phyloP scores from a whole-genome alignment of 2,329 filamentous ascomycete genomes.

The Xylaria arbuscula region DNA sequence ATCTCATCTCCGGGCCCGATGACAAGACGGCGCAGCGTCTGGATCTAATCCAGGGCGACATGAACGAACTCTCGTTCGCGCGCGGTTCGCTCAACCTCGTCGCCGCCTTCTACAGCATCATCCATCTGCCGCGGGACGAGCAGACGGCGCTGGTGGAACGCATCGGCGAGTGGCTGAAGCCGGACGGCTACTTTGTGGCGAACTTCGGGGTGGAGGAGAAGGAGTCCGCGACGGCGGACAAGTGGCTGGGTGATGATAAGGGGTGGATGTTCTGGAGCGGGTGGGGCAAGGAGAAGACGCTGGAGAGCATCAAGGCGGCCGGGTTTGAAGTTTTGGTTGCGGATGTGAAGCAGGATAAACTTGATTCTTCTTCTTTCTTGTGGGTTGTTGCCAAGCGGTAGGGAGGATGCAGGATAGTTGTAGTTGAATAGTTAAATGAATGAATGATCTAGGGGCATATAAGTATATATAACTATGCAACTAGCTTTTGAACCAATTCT shows the following conservation, averaged over 20 bases:
- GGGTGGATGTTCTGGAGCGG: constrained; percentile 60
- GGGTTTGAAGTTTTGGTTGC: constrained; percentile 51
- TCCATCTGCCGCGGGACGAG: constrained; percentile 64
- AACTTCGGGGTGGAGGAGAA: constrained; percentile 55
- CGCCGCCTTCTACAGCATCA: constrained; percentile 64
- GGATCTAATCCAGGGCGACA: constrained; percentile 53
- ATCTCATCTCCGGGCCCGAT: constrained; percentile 38
- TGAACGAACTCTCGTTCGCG: constrained; percentile 52
- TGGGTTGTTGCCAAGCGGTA: constrained; percentile 55
- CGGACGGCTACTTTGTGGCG: constrained; percentile 61
- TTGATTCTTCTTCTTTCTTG: constrained; percentile 52
- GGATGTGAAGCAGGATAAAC: constrained; percentile 49
- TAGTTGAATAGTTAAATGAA: neutral
- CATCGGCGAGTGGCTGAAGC: constrained; percentile 61
- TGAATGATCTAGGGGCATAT: too few species aligned
- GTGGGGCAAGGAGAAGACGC: constrained; percentile 52
- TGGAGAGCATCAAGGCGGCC: constrained; percentile 47
- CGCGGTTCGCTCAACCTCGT: constrained; percentile 59
- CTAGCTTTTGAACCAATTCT: too few species aligned
- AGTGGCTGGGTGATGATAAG: constrained; percentile 53
- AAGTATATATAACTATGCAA: too few species aligned
- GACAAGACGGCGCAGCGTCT: constrained; percentile 36
- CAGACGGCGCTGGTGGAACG: constrained; percentile 59
- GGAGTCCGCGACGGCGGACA: constrained; percentile 48
- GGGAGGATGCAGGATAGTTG: neutral